Evolutionary conservation across 768 basidiomycete species (phyloP).

Genomic region (Phylloporus arenicola): DNA sequence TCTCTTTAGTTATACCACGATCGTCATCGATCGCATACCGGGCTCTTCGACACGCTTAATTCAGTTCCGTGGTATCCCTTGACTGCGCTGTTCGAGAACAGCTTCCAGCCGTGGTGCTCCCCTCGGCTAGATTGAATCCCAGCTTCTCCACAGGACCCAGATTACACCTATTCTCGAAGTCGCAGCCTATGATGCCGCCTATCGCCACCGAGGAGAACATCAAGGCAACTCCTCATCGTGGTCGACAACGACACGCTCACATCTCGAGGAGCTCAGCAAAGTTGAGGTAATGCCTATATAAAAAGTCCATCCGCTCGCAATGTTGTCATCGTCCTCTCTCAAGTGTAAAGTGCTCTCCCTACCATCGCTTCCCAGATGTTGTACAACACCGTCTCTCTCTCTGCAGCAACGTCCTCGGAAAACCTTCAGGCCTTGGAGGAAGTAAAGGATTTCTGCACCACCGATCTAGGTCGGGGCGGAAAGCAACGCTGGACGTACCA

Average conservation of each 20-base stretch:
- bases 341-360: neutral
- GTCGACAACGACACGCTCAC: conserved; percentile 9
- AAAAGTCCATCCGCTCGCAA: conserved; percentile 11
- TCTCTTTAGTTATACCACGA: conserved; percentile 12
- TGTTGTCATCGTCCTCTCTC: conserved; percentile 13
- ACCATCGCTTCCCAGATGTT: conserved; percentile 14
- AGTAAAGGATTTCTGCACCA: conserved; percentile 47
- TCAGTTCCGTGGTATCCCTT: conserved; percentile 10
- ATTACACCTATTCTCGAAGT: conserved; percentile 16
- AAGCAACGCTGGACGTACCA: conserved; percentile 52
- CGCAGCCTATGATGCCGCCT: conserved; percentile 18
- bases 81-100: conserved; percentile 15
- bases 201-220: conserved; percentile 19
- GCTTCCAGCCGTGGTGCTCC: conserved; percentile 18
- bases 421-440: conserved; percentile 47
- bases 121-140: conserved; percentile 20
- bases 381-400: conserved; percentile 38
- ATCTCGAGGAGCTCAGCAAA: conserved; percentile 10
- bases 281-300: conserved; percentile 17
- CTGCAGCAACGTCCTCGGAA: conserved; percentile 42
- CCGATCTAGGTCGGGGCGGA: conserved; percentile 51
- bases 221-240: conserved; percentile 10
- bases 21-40: conserved; percentile 5
- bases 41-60: conserved; percentile 8
- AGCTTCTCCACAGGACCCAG: conserved; percentile 16